Percentiles rank a stretch among this genome's conserved stretches.
Conservation (phyloP, 768 basidiomycete genomes). For the Pisolithus orientalis region DNA sequence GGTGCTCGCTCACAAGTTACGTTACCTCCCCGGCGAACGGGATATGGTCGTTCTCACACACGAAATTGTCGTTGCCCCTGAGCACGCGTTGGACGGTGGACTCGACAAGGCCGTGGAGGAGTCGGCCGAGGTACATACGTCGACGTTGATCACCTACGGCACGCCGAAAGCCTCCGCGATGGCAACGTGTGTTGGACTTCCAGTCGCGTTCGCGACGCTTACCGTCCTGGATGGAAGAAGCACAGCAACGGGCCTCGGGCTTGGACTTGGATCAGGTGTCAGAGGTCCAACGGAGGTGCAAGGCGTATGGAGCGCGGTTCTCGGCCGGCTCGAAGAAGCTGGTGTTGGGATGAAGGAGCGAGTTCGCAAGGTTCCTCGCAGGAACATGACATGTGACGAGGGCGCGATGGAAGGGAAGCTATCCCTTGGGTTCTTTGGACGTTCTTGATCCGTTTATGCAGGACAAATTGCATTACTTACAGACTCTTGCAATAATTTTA, state of each 20-base stretch:
- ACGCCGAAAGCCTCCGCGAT: constrained; percentile 63
- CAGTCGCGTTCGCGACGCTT: constrained; percentile 78
- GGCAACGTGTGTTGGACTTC: constrained; percentile 86
- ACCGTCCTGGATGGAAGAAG: constrained; percentile 57
- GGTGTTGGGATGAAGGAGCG: constrained; percentile 37
- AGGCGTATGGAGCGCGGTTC: constrained; percentile 52
- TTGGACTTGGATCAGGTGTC: constrained; percentile 35
- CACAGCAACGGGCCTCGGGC: constrained; percentile 40
- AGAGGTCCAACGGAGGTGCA: constrained; percentile 55
- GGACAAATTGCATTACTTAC: no score
- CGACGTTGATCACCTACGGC: constrained; percentile 61
- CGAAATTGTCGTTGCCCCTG: constrained; percentile 54
- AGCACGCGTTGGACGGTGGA: constrained; percentile 1
- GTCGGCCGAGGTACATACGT: constrained; percentile 53
- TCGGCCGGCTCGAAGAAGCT: constrained; percentile 51
- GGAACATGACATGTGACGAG: no score
- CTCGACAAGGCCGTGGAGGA: constrained; percentile 3
- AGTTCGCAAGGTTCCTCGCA: constrained; percentile 33
- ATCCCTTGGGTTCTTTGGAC: constrained; percentile 8
- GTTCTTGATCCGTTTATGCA: not conserved
- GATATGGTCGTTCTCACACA: constrained; percentile 88
- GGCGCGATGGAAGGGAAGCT: constrained; percentile 36
- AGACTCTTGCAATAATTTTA: no score
- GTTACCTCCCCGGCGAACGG: constrained; percentile 63
- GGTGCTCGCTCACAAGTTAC: constrained; percentile 64